A percentile compares a stretch with the other conserved stretches of the same genome.
These are phyloP conservation scores for Paramecium octaurelia DNA, from an alignment of 73 alveolate species.

Conservation along the genomic window DNA sequence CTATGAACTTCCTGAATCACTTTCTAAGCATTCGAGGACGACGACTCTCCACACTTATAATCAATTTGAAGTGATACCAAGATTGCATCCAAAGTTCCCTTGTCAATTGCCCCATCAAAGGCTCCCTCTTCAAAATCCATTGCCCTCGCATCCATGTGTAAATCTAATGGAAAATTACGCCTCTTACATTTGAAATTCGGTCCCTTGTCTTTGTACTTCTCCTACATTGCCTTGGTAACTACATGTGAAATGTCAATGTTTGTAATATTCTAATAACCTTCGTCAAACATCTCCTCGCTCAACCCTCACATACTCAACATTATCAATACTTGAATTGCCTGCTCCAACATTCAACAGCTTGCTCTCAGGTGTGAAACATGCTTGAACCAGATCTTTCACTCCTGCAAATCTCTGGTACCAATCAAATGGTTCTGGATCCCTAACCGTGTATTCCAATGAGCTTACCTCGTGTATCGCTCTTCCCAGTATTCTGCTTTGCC, in stretches of 20 bases:
- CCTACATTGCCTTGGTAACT: constrained; percentile 94
- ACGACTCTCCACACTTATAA: constrained; percentile 92
- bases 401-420: constrained; percentile 96
- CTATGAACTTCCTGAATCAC: constrained; percentile 90
- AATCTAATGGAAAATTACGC: background rate
- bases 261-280: constrained; percentile 92
- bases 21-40: constrained; percentile 88
- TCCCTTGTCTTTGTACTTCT: constrained; percentile 90
- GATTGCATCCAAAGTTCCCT: constrained; percentile 93
- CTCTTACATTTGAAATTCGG: constrained; percentile 81
- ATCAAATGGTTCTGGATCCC: constrained; percentile 96
- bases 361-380: constrained; percentile 84
- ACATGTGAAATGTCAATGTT: constrained; percentile 91
- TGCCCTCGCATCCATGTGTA: constrained; percentile 91
- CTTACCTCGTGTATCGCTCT: constrained; percentile 91
- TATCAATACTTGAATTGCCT: constrained; percentile 85
- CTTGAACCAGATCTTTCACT: constrained; percentile 88
- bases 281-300: constrained; percentile 98
- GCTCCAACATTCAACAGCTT: constrained; percentile 90
- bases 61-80: constrained; percentile 38
- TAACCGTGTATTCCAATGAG: background rate
- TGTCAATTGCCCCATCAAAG: constrained; percentile 92
- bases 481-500: constrained; percentile 98
- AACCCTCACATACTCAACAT: constrained; percentile 58
- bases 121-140: constrained; percentile 86